phyloP scores from a whole-genome alignment of 1,284 basidiomycete species.

The Boletellus sp. region DNA sequence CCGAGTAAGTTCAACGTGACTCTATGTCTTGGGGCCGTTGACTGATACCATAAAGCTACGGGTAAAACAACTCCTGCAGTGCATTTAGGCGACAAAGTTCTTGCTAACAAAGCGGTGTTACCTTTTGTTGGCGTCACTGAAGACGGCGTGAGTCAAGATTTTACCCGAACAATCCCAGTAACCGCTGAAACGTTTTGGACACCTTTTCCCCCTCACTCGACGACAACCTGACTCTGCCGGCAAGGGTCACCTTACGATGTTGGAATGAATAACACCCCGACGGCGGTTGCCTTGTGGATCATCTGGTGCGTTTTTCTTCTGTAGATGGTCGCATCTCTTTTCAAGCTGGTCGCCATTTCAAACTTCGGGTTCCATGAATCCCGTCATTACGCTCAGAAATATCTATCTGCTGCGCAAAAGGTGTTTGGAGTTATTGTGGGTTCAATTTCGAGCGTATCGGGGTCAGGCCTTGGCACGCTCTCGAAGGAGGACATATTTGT shows the following conservation, averaged over 20 bases:
- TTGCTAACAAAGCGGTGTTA: not conserved
- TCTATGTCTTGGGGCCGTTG: too few species aligned
- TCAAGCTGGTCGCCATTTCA: conserved; percentile 11
- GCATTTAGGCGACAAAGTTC: conserved; percentile 4
- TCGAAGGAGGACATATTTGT: conserved; percentile 14
- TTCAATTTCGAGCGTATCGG: not conserved
- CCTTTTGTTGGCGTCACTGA: not conserved
- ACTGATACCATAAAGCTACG: conserved; percentile 9
- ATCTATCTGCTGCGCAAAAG: conserved; percentile 22
- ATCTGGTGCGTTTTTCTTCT: not conserved
- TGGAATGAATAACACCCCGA: conserved; percentile 11
- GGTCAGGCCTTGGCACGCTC: conserved; percentile 1
- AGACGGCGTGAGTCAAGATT: not conserved
- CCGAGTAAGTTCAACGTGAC: too few species aligned
- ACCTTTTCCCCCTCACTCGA: too few species aligned
- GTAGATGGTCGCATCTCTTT: conserved; percentile 21
- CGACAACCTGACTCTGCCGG: not conserved
- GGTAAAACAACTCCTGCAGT: conserved; percentile 11
- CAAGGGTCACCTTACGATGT: conserved; percentile 13
- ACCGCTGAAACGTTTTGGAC: conserved; percentile 1
- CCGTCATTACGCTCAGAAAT: conserved; percentile 19
- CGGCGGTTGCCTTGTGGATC: not conserved
- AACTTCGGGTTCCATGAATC: conserved; percentile 23
- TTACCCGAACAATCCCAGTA: conserved; percentile 17
- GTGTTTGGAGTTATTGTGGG: conserved; percentile 31